phyloP scores from a whole-genome alignment of 176 grass and related monocot species.

The Avena eriantha region DNA sequence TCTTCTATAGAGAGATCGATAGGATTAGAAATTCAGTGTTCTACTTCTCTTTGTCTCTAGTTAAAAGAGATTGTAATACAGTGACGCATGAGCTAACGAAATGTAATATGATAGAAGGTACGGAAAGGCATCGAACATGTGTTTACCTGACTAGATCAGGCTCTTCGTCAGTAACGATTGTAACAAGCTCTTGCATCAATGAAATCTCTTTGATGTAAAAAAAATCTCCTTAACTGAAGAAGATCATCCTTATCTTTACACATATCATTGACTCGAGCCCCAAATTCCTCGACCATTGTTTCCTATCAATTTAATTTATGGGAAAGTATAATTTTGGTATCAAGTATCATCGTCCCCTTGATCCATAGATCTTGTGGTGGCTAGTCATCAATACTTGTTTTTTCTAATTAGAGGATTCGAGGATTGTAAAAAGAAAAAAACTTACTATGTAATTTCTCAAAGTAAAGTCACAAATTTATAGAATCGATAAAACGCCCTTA shows the following conservation, averaged over 20 bases:
- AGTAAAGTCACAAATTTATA: neutral
- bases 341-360: neutral
- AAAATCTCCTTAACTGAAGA: too few species aligned
- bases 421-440: neutral
- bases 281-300: neutral
- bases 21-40: too few species aligned
- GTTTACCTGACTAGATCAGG: too few species aligned
- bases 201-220: too few species aligned
- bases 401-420: neutral
- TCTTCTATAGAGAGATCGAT: too few species aligned
- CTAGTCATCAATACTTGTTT: neutral
- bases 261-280: neutral
- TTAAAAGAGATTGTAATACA: too few species aligned
- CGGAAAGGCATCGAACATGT: too few species aligned
- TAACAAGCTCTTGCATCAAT: too few species aligned
- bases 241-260: neutral
- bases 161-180: too few species aligned
- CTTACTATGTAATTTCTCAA: neutral
- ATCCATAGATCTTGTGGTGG: neutral
- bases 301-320: neutral
- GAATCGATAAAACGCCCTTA: neutral
- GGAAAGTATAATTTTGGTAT: neutral
- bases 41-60: too few species aligned
- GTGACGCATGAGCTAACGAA: too few species aligned
- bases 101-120: too few species aligned